Evolutionary conservation across 345 rosid species (phyloP), one percentile per base, ranked within the genome.

Genomic region (Draba incana): DNA sequence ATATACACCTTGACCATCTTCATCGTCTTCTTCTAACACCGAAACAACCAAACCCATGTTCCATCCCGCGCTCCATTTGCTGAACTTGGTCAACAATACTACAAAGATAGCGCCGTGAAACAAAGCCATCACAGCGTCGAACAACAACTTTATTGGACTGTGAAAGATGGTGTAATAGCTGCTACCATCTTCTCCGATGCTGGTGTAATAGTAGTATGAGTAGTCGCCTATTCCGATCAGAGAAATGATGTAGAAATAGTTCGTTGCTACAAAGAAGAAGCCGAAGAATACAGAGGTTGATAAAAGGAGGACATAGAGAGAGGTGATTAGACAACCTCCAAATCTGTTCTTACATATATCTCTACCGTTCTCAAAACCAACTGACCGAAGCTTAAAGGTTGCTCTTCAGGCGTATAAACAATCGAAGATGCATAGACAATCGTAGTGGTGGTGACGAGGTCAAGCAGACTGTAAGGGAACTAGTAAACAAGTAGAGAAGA

Each of bases 11-110:
- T 43, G 61, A 12, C 67, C 68, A 1, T 35, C 38, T 16, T 66
- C 72, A 11, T 65, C 61, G 4, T 14, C 57, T 24, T 72, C 82
- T 59, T 80, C 82, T 53, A 82, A 47, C 5, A 72, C 72, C 0
- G 83, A 80, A 45, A 80, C 52, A 50, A 82, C 79, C 43, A 82
- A 52, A 49, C 78, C 72, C 81, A 69, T 72, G 75, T 75, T 80
- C 86, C 82, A 82, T 51, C 69, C 84, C 5, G 72, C 72, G 46
- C 79, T 75, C 86, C 86, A 82, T 46, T 72, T 80, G 33, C 75
- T 43, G 48, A 65, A 70, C 75, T 75, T 80, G 14, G n/a, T 39
- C n/a, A 76, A 5, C 49, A 82, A 52, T 16, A 62, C 75, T 55
- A 73, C 7, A 31, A 72, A 75, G 41, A 42, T 31, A 43, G 43